These are phyloP conservation scores for Persicaria maculosa DNA, from an alignment of 148 eudicot species.

Conservation along the genomic window DNA sequence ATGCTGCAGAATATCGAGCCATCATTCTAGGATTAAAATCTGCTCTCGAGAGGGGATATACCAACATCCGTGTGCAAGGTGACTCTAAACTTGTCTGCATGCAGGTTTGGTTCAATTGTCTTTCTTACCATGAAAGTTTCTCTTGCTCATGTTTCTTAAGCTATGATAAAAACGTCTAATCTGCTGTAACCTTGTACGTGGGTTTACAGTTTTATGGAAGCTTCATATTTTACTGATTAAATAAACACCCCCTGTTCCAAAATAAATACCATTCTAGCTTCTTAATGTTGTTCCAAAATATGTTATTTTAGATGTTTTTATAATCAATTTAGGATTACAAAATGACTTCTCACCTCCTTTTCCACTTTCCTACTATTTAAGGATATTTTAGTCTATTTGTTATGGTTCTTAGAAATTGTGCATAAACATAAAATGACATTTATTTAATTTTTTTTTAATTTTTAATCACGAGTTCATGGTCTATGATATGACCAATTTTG, in stretches of 20 bases:
- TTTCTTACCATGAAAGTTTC: neutral
- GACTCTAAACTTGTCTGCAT: slow-evolving; percentile 95
- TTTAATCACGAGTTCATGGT: neutral
- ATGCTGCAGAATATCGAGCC: slow-evolving; percentile 86
- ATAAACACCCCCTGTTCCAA: neutral
- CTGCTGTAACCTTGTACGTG: neutral
- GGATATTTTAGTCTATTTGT: too few relatives aligned
- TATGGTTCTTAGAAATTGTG: too few relatives aligned
- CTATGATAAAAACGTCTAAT: neutral
- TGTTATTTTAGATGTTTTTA: too few relatives aligned
- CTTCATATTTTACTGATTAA: neutral
- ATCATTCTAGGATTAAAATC: slow-evolving; percentile 69
- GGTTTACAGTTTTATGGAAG: neutral
- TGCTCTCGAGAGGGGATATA: slow-evolving; percentile 79
- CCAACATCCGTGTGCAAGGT: slow-evolving; percentile 56
- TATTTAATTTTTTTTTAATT: neutral
- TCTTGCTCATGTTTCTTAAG: neutral
- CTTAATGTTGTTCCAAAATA: too few relatives aligned
- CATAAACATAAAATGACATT: too few relatives aligned
- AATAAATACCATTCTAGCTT: too few relatives aligned
- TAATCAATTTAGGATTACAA: too few relatives aligned
- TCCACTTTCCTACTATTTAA: too few relatives aligned
- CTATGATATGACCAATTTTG: neutral
- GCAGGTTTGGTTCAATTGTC: slow-evolving; percentile 49
- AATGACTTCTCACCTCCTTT: too few relatives aligned